phyloP scores from a whole-genome alignment of 192 early-diverging fungal species.

The Kickxella alabastrina region DNA sequence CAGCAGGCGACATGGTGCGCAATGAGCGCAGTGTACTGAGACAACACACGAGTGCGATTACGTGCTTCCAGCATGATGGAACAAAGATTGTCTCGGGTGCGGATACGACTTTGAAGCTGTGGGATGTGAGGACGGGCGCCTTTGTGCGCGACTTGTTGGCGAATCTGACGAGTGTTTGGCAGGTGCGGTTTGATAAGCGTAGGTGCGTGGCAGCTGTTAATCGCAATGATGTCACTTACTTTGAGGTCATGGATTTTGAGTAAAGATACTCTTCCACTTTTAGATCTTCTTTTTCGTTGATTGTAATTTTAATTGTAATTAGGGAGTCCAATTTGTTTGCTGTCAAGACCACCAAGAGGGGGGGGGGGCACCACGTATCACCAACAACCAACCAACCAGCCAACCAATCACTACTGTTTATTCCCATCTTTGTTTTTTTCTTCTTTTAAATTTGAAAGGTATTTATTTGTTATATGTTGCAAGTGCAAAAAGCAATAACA shows the following conservation, averaged over 20 bases:
- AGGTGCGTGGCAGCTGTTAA: constrained; percentile 78
- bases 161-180: constrained; percentile 87
- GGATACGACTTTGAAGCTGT: constrained; percentile 91
- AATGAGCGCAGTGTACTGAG: constrained; percentile 63
- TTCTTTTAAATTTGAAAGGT: no score
- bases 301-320: no score
- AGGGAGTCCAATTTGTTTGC: no score
- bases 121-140: constrained; percentile 88
- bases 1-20: constrained; percentile 33
- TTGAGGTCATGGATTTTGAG: constrained; percentile 57
- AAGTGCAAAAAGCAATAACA: no score
- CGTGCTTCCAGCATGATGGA: constrained; percentile 96
- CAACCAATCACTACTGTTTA: no score
- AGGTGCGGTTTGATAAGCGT: constrained; percentile 86
- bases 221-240: constrained; percentile 49
- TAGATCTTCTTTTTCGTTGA: no score
- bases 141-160: constrained; percentile 80
- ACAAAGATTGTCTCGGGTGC: constrained; percentile 92
- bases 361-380: no score
- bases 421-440: no score
- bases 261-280: no score
- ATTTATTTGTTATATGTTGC: no score
- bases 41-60: constrained; percentile 74
- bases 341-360: no score
- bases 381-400: no score